Conservation (phyloP, 371 early-diverging fungal genomes). For the Mucor velutinosus region DNA sequence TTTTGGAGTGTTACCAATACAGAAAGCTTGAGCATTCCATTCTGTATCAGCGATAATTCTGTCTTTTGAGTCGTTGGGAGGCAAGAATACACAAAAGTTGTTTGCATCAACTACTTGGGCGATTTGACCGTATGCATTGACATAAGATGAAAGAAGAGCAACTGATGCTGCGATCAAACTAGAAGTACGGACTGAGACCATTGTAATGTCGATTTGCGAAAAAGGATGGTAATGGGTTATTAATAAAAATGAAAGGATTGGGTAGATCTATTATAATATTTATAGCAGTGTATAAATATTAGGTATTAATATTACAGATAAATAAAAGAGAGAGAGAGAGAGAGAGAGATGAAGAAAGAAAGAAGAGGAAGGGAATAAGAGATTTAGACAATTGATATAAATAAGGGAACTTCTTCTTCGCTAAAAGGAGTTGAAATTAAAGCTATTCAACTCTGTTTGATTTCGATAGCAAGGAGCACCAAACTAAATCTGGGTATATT, state of each 20-base stretch:
- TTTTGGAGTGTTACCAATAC: constrained; percentile 46
- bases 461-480: neutral
- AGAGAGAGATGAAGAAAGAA: neutral
- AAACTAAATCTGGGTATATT: constrained; percentile 11
- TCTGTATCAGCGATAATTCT: constrained; percentile 49
- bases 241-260: constrained; percentile 7
- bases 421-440: constrained; percentile 20
- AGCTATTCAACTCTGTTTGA: neutral
- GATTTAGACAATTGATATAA: neutral
- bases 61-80: constrained; percentile 40
- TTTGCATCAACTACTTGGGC: constrained; percentile 43
- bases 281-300: neutral
- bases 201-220: neutral
- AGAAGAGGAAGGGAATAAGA: neutral
- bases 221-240: neutral
- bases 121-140: constrained; percentile 35
- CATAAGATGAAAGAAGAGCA: constrained; percentile 18
- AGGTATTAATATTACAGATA: neutral
- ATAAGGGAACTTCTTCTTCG: constrained; percentile 1
- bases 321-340: neutral
- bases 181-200: constrained; percentile 10
- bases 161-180: constrained; percentile 10
- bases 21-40: constrained; percentile 54
- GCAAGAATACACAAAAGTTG: constrained; percentile 60
- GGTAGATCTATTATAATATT: constrained; percentile 1